A percentile compares a stretch with the other conserved stretches of the same genome.
Conservation (phyloP, 495 filamentous ascomycete species). For the Penicillium taxi region DNA sequence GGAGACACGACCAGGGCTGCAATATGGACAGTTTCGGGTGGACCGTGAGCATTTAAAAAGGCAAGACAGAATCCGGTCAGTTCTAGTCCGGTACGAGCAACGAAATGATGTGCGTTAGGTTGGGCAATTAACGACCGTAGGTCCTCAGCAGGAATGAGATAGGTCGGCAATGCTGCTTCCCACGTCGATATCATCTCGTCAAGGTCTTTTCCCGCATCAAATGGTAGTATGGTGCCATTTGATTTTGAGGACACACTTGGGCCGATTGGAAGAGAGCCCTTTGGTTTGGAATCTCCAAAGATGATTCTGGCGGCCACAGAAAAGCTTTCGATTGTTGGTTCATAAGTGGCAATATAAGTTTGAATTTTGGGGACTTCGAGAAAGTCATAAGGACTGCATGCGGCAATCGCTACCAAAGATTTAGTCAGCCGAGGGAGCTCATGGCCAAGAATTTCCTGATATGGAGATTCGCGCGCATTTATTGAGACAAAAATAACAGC, state of each 20-base stretch:
- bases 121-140: slow-evolving; percentile 23
- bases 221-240: slow-evolving; percentile 13
- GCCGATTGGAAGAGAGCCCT: slow-evolving; percentile 33
- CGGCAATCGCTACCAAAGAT: slow-evolving; percentile 34
- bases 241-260: slow-evolving; percentile 7
- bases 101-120: slow-evolving; percentile 25
- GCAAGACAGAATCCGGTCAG: slow-evolving; percentile 39
- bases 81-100: slow-evolving; percentile 23
- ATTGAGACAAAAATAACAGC: slow-evolving; percentile 35
- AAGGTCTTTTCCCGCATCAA: slow-evolving; percentile 23
- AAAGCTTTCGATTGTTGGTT: slow-evolving; percentile 42
- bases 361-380: slow-evolving; percentile 30
- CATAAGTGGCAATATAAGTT: slow-evolving; percentile 43
- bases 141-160: slow-evolving; percentile 22
- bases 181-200: slow-evolving; percentile 26
- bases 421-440: slow-evolving; percentile 24
- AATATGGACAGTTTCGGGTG: slow-evolving; percentile 22
- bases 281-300: slow-evolving; percentile 26
- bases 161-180: slow-evolving; percentile 36
- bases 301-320: slow-evolving; percentile 34
- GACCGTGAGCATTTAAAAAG: slow-evolving; percentile 22
- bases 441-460: slow-evolving; percentile 31
- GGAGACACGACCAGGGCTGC: slow-evolving; percentile 39
- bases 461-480: slow-evolving; percentile 37
- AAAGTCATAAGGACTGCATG: slow-evolving; percentile 44